Evolutionary conservation across 1,284 basidiomycete species (phyloP), one percentile per base, ranked within the genome.

Genomic region (Waitea zeae): DNA sequence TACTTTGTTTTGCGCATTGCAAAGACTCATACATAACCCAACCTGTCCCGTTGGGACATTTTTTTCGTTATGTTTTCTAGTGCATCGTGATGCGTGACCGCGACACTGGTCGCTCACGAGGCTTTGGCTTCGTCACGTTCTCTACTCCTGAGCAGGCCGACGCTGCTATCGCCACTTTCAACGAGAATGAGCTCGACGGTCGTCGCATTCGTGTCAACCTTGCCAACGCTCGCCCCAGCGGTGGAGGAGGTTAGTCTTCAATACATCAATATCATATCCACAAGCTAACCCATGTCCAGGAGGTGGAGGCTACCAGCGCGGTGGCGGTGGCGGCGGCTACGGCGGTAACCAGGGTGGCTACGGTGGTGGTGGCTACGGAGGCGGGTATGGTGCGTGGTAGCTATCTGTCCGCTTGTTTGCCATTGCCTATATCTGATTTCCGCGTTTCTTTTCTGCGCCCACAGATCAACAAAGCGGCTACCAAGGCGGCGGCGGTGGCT

Each of bases 11-110:
- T 42, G 40, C 44, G 44, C 42, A 47, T 50, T 54, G 49, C 49
- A 52, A 45, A 46, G 51, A 84, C 65, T 53, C n/a, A n/a, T n/a
- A n/a, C n/a, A n/a, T n/a, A n/a, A n/a, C 57, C 48, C 47, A 59
- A 2, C 80, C 51, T 50, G 81, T 80, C 50, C 57, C 64, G 49
- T 70, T 86, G 50, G 52, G 74, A 52, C 79, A 84, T 67, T 78
- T 84, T 6, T 30, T 7, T 30, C 9, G 6, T 14, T 17, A 6
- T 11, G 9, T 7, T 17, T 30, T 14, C 29, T 15, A 30, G 84
- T 82, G 80, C 49, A 86, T 89, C 58, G 89, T 95, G 61, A 93
- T 93, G 89, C 84, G 88, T 64, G 90, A 95, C 64, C 86, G 89
- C 52, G 89, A 93, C 54, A 93, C 90, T 43, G 84, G 87, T 46